Conservation (phyloP, 164 flowering plant genomes). For the Saururus chinensis region DNA sequence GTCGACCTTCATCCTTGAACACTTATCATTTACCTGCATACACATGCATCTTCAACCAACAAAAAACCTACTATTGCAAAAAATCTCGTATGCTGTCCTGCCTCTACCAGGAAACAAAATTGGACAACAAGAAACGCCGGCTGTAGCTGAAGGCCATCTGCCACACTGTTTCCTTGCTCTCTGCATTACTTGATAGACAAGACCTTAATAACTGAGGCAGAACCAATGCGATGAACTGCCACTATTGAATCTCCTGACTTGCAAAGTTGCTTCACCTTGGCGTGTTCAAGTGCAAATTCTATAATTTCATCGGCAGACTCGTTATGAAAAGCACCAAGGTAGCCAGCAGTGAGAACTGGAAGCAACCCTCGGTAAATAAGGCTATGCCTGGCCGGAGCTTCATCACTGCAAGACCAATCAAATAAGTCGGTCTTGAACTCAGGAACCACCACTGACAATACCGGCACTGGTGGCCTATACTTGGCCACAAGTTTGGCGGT, state of each 20-base stretch:
- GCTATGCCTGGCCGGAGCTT: conserved; percentile 86
- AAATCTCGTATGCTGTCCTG: no score
- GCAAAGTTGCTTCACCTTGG: conserved; percentile 49
- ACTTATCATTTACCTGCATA: no score
- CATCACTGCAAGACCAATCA: conserved; percentile 78
- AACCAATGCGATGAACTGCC: conserved; percentile 60
- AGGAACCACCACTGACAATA: conserved; percentile 77
- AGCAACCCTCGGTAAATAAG: conserved; percentile 65
- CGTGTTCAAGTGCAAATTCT: conserved; percentile 57
- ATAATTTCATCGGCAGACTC: conserved; percentile 73
- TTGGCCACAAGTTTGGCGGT: conserved; percentile 87
- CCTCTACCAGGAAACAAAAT: no score
- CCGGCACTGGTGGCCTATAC: conserved; percentile 76
- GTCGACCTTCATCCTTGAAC: no score
- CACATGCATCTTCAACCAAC: no score
- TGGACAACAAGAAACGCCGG: no score
- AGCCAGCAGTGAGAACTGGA: conserved; percentile 63
- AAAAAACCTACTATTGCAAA: no score
- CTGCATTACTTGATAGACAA: conserved; percentile 38
- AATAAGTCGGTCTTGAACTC: conserved; percentile 67
- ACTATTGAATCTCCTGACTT: conserved; percentile 72
- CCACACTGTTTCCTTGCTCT: no score
- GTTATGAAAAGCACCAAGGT: conserved; percentile 58
- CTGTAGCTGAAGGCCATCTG: no score
- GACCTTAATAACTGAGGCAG: conserved; percentile 76